Evolutionary conservation across 345 rosid species (phyloP).

Genomic region (Heritiera fomes): DNA sequence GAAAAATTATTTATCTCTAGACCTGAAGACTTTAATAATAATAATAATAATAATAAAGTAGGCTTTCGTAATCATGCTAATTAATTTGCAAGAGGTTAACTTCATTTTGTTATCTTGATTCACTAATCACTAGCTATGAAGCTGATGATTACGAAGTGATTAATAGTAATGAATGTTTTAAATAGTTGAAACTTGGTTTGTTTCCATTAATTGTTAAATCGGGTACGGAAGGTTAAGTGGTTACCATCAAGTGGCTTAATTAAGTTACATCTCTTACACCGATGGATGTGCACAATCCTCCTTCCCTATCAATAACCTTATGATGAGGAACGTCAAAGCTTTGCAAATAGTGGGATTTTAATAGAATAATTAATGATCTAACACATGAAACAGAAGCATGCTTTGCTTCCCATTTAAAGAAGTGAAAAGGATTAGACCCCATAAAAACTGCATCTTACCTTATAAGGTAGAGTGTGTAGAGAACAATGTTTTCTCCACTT

Average conservation of each 20-base stretch:
- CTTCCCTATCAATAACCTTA: not conserved
- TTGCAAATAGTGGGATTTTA: not conserved
- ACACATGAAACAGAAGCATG: not conserved
- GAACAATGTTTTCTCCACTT: not conserved
- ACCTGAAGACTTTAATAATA: too few relatives aligned
- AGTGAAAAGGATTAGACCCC: slow-evolving; percentile 13
- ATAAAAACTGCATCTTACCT: slow-evolving; percentile 28
- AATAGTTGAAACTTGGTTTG: not conserved
- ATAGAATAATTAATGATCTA: too few relatives aligned
- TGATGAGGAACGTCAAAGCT: not conserved
- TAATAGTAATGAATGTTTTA: not conserved
- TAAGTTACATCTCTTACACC: not conserved
- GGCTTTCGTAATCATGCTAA: too few relatives aligned
- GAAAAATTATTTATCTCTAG: too few relatives aligned
- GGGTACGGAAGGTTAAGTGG: slow-evolving; percentile 25
- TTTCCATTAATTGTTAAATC: slow-evolving; percentile 7
- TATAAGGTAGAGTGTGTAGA: slow-evolving; percentile 3
- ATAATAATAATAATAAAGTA: too few relatives aligned
- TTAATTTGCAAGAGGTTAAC: too few relatives aligned
- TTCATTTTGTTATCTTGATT: too few relatives aligned
- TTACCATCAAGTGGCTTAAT: slow-evolving; percentile 23
- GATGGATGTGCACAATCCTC: slow-evolving; percentile 19
- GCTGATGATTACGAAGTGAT: not conserved
- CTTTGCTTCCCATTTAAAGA: slow-evolving; percentile 26
- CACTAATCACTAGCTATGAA: not conserved